Evolutionary conservation across 352 stramenopile species (phyloP).

Genomic region (Pythium plurisporium): DNA sequence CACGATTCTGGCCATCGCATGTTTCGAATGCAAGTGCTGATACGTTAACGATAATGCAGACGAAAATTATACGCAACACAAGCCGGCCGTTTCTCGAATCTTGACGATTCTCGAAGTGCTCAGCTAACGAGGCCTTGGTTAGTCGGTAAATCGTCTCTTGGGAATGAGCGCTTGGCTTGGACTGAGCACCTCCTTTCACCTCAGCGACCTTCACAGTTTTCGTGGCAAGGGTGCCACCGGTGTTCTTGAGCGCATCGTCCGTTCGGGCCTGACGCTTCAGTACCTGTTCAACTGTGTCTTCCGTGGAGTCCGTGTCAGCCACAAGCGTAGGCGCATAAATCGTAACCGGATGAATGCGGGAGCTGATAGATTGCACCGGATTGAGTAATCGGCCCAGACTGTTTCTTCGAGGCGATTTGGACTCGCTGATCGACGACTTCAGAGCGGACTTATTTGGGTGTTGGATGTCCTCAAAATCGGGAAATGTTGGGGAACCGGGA

Average conservation of each 20-base stretch:
- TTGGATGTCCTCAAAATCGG: not conserved
- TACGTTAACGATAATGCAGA: conserved; percentile 52
- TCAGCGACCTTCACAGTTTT: conserved; percentile 10
- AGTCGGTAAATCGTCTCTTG: conserved; percentile 16
- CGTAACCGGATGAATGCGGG: conserved; percentile 13
- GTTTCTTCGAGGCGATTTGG: conserved; percentile 1
- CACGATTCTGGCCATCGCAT: conserved; percentile 53
- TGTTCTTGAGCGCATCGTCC: no score
- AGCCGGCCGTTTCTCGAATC: conserved; percentile 34
- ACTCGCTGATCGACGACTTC: not conserved
- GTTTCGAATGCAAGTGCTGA: conserved; percentile 48
- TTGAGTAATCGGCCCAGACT: conserved; percentile 9
- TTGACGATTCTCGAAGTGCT: conserved; percentile 37
- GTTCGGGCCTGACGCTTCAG: no score
- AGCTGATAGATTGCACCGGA: not conserved
- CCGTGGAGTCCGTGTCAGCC: not conserved
- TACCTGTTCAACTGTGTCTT: no score
- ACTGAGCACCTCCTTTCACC: not conserved
- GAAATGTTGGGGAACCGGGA: not conserved
- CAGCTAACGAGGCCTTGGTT: conserved; percentile 33
- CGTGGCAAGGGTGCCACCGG: not conserved
- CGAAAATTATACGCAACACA: conserved; percentile 41
- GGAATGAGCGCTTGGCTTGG: not conserved
- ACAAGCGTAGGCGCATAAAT: conserved; percentile 3
- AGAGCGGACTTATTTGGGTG: not conserved